phyloP scores from a whole-genome alignment of 1,284 basidiomycete species.

The Leccinum variabile region DNA sequence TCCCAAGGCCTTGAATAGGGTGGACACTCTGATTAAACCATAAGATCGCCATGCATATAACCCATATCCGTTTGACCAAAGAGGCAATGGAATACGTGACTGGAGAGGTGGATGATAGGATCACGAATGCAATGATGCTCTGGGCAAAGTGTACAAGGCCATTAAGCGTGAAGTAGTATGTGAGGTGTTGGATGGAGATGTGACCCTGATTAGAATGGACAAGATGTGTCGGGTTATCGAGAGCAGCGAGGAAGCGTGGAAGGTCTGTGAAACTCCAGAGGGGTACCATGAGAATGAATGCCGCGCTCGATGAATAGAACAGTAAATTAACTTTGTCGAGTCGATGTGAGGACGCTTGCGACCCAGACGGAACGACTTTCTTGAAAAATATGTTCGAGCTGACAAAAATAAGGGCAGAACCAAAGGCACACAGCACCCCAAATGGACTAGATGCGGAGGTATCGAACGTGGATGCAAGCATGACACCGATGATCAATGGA shows the following conservation, averaged over 20 bases:
- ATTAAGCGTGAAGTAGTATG: constrained; percentile 85
- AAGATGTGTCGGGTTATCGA: constrained; percentile 43
- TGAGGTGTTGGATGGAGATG: constrained; percentile 53
- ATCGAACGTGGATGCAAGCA: constrained; percentile 96
- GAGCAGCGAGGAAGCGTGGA: constrained; percentile 55
- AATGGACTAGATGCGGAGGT: constrained; percentile 81
- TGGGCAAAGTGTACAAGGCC: constrained; percentile 96
- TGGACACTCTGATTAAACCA: constrained; percentile 95
- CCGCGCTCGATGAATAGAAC: constrained; percentile 93
- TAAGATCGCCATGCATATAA: constrained; percentile 95
- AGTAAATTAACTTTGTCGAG: constrained; percentile 97
- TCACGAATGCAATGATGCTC: constrained; percentile 96
- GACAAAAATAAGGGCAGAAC: constrained; percentile 94
- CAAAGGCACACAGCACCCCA: constrained; percentile 89
- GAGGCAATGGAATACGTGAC: constrained; percentile 99
- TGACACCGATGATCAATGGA: constrained; percentile 93
- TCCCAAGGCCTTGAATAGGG: constrained; percentile 84
- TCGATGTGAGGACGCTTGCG: constrained; percentile 60
- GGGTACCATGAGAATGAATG: constrained; percentile 92
- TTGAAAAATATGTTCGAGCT: constrained; percentile 99
- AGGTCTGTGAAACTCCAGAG: constrained; percentile 90
- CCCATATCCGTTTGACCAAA: constrained; percentile 95
- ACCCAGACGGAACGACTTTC: constrained; percentile 86
- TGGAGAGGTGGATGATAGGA: constrained; percentile 93
- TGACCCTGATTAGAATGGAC: constrained; percentile 51